Conservation (phyloP, 2,329 filamentous ascomycete genomes). For the Diaporthe citri region DNA sequence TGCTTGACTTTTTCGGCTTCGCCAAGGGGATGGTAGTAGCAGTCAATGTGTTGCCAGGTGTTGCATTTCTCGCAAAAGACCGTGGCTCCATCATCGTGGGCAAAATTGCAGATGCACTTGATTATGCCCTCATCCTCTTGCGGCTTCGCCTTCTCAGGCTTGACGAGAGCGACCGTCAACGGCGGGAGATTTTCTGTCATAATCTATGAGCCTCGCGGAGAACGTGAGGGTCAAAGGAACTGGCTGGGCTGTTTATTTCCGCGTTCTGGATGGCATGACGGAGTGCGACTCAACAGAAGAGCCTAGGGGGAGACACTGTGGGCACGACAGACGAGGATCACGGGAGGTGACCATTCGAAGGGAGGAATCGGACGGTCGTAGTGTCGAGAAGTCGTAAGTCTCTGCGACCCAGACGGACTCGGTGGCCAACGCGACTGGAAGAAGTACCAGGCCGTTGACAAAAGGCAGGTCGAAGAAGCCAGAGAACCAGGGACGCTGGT, state of each 20-base stretch:
- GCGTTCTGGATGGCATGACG: conserved; percentile 71
- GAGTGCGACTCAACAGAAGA: conserved; percentile 58
- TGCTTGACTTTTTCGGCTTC: conserved; percentile 76
- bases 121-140: conserved; percentile 86
- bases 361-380: conserved; percentile 8
- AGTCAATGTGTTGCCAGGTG: conserved; percentile 98
- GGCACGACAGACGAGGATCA: conserved; percentile 37
- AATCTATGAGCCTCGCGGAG: conserved; percentile 64
- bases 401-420: conserved; percentile 14
- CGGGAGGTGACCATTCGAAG: conserved; percentile 35
- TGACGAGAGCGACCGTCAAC: conserved; percentile 62
- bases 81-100: conserved; percentile 96
- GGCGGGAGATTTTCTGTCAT: conserved; percentile 71
- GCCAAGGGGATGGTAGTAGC: conserved; percentile 83
- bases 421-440: conserved; percentile 32
- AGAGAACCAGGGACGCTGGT: conserved; percentile 9
- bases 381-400: conserved; percentile 18
- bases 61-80: conserved; percentile 97
- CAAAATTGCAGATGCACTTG: conserved; percentile 95
- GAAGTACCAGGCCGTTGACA: not conserved
- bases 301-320: conserved; percentile 39
- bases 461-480: conserved; percentile 26
- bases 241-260: conserved; percentile 62
- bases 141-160: conserved; percentile 61
- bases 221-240: conserved; percentile 50